Conservation (phyloP, 129 eudicot species). For the Pittosporum tobira region DNA sequence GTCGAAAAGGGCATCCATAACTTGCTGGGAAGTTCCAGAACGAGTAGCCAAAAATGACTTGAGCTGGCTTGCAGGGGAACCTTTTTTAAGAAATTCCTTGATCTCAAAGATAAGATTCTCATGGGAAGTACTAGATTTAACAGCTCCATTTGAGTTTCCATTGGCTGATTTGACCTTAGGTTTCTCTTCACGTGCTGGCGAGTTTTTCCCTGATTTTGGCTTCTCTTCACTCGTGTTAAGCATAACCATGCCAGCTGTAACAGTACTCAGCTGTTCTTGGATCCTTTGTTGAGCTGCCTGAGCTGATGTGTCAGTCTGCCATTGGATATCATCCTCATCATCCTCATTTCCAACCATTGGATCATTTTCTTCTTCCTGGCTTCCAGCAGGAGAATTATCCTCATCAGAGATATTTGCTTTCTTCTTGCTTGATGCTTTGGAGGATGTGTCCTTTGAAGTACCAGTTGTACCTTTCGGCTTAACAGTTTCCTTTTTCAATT, state of each 20-base stretch:
- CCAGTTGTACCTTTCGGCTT: constrained; percentile 9
- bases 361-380: constrained; percentile 22
- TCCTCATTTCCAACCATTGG: neutral
- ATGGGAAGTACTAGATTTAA: neutral
- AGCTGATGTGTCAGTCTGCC: constrained; percentile 34
- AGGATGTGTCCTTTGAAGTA: constrained; percentile 14
- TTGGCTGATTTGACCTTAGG: constrained; percentile 4
- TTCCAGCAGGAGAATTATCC: constrained; percentile 20
- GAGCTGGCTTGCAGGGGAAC: constrained; percentile 8
- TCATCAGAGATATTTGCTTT: constrained; percentile 22
- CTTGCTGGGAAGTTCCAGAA: constrained; percentile 15
- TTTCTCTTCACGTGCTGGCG: constrained; percentile 13
- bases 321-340: constrained; percentile 25
- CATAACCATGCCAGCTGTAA: constrained; percentile 34
- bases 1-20: constrained; percentile 18
- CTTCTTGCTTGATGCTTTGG: constrained; percentile 19
- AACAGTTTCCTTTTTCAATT: constrained; percentile 17
- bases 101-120: constrained; percentile 17
- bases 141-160: constrained; percentile 1
- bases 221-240: constrained; percentile 20
- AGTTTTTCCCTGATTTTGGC: constrained; percentile 1
- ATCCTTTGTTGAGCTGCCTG: constrained; percentile 34
- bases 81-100: constrained; percentile 11
- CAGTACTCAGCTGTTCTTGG: constrained; percentile 30
- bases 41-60: constrained; percentile 13